Evolutionary conservation across 306 rosid species (phyloP), one percentile per base, ranked within the genome.

Genomic region (Cicer cuneatum): DNA sequence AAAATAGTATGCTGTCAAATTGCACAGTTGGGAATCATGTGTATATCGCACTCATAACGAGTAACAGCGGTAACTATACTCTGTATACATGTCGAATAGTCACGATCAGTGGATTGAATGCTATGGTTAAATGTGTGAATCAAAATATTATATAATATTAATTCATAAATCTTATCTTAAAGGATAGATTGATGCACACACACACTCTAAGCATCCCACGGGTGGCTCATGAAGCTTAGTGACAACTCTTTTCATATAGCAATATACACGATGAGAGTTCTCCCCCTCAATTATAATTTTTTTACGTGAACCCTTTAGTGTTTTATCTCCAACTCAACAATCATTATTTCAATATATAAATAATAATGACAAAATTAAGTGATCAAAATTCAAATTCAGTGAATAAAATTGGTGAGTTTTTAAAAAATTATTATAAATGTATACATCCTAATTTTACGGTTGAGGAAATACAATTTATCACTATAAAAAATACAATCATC

Each of bases 141-240:
- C 75, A 81, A 45, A 24, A 58, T 47, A 16, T 71, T 7, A 18
- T 71, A 47, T 46, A 33, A 33, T 47, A n/a, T 68, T 68, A 51
- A 51, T 61, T 4, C 1, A 52, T 29, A 13, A 61, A 6, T 11
- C 13, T n/a, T 37, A 38, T 35, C 61, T 46, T 1, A 45, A 16
- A 43, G 45, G 15, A 35, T 11, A 52, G 35, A 1, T 6, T 8
- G 6, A 14, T 57, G 38, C 11, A 43, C 10, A 54, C 21, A 63
- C 59, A 75, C 45, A 46, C 71, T 45, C 19, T 64, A 12, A 16
- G 18, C 35, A 39, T 67, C 29, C 58, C 83, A 75, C 78, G 72
- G 78, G 81, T 52, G 52, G 75, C 56, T 70, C 86, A 48, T 75
- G 78, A 79, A 79, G 38, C 64, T 51, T 64, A 41, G 18, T 24